These are phyloP conservation scores for Phytophthora constricta DNA, from an alignment of 352 stramenopile species.

Conservation along the genomic window DNA sequence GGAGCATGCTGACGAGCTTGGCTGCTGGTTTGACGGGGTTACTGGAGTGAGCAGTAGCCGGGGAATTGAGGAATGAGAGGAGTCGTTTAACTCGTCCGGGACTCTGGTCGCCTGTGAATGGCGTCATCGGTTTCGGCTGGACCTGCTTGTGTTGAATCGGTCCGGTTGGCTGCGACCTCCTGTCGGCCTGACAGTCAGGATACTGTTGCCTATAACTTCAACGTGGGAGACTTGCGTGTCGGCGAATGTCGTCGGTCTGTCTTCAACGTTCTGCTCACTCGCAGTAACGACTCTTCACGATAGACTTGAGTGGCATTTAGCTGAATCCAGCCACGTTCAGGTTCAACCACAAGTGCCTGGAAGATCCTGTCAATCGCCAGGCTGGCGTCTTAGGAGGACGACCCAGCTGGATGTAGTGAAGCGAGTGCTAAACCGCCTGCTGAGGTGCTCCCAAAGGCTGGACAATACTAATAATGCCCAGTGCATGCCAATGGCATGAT, in stretches of 20 bases:
- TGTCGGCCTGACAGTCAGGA: not conserved
- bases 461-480: no score
- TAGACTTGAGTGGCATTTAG: not conserved
- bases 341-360: not conserved
- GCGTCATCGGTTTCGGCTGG: no score
- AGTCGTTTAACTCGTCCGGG: not conserved
- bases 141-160: not conserved
- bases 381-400: not conserved
- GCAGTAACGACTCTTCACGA: no score
- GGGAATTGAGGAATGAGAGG: not conserved
- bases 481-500: no score
- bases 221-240: not conserved
- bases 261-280: no score
- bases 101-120: no score
- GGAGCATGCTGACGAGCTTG: constrained; percentile 29
- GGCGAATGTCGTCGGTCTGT: not conserved
- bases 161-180: not conserved
- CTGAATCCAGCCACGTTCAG: not conserved
- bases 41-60: not conserved
- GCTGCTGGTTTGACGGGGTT: not conserved
- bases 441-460: no score
- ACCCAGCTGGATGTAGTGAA: no score
- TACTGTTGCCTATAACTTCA: not conserved
- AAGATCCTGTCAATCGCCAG: not conserved
- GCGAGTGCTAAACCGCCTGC: no score